Percentiles rank a stretch among this genome's conserved stretches.
Evolutionary conservation across 805 yeast genomes (phyloP).

Genomic region (Kluyveromyces aestuarii): DNA sequence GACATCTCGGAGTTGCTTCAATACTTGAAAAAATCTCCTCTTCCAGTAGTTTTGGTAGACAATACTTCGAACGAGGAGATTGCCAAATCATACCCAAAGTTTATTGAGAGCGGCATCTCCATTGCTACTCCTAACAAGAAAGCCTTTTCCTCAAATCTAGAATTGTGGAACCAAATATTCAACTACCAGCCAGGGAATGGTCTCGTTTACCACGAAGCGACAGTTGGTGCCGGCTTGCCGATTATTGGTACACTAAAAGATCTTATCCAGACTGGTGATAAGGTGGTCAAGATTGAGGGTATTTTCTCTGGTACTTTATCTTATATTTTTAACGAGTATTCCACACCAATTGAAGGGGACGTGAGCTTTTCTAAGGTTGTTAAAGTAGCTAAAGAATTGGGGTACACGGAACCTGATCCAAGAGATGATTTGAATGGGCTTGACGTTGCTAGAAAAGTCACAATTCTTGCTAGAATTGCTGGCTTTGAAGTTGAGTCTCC

Average conservation of each 20-base stretch:
- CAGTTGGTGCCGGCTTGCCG: slow-evolving; percentile 98
- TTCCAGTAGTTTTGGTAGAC: slow-evolving; percentile 81
- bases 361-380: slow-evolving; percentile 87
- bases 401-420: slow-evolving; percentile 99
- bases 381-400: slow-evolving; percentile 75
- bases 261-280: slow-evolving; percentile 85
- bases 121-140: slow-evolving; percentile 98
- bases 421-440: slow-evolving; percentile 97
- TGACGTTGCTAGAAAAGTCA: slow-evolving; percentile 97
- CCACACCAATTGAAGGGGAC: slow-evolving; percentile 52
- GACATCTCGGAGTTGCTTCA: slow-evolving; percentile 48
- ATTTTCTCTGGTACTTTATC: slow-evolving; percentile 94
- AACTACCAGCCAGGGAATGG: slow-evolving; percentile 46
- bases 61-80: slow-evolving; percentile 81
- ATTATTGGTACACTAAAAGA: slow-evolving; percentile 83
- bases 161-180: slow-evolving; percentile 72
- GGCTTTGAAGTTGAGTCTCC: slow-evolving; percentile 83
- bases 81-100: slow-evolving; percentile 68
- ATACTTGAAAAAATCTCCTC: slow-evolving; percentile 55
- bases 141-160: slow-evolving; percentile 77
- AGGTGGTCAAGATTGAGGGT: slow-evolving; percentile 86
- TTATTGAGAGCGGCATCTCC: slow-evolving; percentile 71
- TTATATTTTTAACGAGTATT: slow-evolving; percentile 88
- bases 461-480: slow-evolving; percentile 87
- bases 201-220: slow-evolving; percentile 93